phyloP scores from a whole-genome alignment of 129 eudicot genomes.

The sunflower (Helianthus annuus) region DNA sequence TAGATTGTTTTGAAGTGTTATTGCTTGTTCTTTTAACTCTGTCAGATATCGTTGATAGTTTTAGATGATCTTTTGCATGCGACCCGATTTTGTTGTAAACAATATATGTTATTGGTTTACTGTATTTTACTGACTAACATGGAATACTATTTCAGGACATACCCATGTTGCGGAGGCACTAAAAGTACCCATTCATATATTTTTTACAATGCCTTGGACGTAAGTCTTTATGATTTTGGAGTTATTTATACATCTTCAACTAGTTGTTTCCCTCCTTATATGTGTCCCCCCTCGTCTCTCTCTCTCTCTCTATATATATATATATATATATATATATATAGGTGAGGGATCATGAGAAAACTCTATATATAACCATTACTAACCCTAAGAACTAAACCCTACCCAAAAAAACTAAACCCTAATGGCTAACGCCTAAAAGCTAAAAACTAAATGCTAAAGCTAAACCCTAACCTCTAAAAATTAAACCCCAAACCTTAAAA shows the following conservation, averaged over 20 bases:
- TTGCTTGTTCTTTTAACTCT: slow-evolving; percentile 9
- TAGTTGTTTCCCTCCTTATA: slow-evolving; percentile 5
- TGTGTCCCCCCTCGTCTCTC: background rate
- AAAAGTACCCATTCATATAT: slow-evolving; percentile 86
- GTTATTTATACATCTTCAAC: background rate
- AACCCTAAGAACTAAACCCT: no score
- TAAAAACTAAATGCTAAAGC: no score
- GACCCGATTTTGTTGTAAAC: background rate
- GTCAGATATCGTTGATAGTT: background rate
- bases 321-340: no score
- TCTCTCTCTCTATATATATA: no score
- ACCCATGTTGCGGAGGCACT: slow-evolving; percentile 97
- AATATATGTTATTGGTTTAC: background rate
- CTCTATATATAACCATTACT: no score
- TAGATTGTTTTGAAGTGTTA: background rate
- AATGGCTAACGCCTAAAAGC: no score
- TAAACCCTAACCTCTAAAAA: no score
- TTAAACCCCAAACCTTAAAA: no score
- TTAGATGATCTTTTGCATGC: background rate
- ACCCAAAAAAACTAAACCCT: no score
- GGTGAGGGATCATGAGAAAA: no score
- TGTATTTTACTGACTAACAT: slow-evolving; percentile 3
- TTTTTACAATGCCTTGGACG: slow-evolving; percentile 99
- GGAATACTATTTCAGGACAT: slow-evolving; percentile 63
- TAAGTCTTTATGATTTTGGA: slow-evolving; percentile 52